These are phyloP conservation scores for Cyamopsis tetragonoloba DNA, from an alignment of 306 rosid species.

Conservation along the genomic window DNA sequence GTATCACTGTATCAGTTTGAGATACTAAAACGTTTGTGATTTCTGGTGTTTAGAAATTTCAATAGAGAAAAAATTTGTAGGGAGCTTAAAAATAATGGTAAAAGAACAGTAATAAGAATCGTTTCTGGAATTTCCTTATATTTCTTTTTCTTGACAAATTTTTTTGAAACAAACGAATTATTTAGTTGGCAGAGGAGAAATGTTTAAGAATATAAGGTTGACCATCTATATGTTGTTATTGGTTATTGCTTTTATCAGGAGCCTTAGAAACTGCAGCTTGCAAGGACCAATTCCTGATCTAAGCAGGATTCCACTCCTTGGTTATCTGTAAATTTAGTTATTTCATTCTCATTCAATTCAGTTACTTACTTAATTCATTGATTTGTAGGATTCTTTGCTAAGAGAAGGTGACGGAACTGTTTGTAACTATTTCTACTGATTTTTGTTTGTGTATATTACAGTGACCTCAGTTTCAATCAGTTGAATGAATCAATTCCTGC, in stretches of 20 bases:
- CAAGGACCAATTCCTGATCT: slow-evolving; percentile 81
- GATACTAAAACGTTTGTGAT: not conserved
- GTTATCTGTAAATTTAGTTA: slow-evolving; percentile 57
- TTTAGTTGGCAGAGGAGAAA: not conserved
- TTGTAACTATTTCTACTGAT: slow-evolving; percentile 19
- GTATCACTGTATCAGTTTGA: not conserved
- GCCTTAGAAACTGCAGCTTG: slow-evolving; percentile 84
- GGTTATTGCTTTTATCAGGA: slow-evolving; percentile 48
- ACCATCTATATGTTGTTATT: not conserved
- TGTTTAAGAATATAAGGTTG: not conserved
- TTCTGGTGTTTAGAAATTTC: not conserved
- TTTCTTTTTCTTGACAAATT: not conserved
- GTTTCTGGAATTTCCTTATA: not conserved
- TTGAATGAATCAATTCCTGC: slow-evolving; percentile 66
- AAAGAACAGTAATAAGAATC: not conserved
- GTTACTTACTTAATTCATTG: no score
- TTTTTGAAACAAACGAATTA: not conserved
- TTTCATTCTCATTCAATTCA: not conserved
- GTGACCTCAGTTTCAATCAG: slow-evolving; percentile 77
- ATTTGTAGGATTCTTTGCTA: no score
- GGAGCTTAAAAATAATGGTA: not conserved
- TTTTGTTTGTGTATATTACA: slow-evolving; percentile 35
- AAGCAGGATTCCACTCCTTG: slow-evolving; percentile 51
- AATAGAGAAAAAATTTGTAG: not conserved
- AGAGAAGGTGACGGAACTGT: no score